Conservation (phyloP, 805 yeast species). For the Saturnispora mendoncae region DNA sequence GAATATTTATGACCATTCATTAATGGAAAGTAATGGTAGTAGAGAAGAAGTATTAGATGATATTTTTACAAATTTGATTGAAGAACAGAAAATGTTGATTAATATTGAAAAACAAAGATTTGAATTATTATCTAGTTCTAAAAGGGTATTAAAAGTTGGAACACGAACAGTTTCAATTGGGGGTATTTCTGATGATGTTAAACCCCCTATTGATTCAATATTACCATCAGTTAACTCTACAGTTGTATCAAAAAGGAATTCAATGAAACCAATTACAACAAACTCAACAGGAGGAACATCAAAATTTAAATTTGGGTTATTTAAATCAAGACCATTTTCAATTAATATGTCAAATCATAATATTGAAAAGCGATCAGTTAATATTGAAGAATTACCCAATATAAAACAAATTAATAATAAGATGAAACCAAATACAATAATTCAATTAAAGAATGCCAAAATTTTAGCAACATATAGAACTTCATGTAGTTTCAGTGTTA, state of each 20-base stretch:
- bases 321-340: constrained; percentile 49
- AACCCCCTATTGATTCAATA: too few relatives aligned
- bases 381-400: constrained; percentile 49
- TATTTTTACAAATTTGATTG: constrained; percentile 38
- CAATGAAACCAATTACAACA: too few relatives aligned
- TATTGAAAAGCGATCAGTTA: constrained; percentile 28
- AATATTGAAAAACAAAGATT: constrained; percentile 37
- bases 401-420: constrained; percentile 27
- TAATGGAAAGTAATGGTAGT: too few relatives aligned
- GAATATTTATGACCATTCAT: constrained; percentile 24
- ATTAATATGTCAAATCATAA: constrained; percentile 29
- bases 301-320: constrained; percentile 21
- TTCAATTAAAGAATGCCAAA: constrained; percentile 38
- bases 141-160: constrained; percentile 9
- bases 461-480: constrained; percentile 46
- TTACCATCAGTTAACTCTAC: too few relatives aligned
- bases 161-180: too few relatives aligned
- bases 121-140: constrained; percentile 17
- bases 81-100: constrained; percentile 42
- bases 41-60: too few relatives aligned
- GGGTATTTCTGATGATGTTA: too few relatives aligned
- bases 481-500: constrained; percentile 43
- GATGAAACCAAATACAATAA: constrained; percentile 40
- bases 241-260: too few relatives aligned
- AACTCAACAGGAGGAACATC: background rate